Conservation (phyloP, 2,329 filamentous ascomycete genomes). For the Macrophomina pseudophaseolina region DNA sequence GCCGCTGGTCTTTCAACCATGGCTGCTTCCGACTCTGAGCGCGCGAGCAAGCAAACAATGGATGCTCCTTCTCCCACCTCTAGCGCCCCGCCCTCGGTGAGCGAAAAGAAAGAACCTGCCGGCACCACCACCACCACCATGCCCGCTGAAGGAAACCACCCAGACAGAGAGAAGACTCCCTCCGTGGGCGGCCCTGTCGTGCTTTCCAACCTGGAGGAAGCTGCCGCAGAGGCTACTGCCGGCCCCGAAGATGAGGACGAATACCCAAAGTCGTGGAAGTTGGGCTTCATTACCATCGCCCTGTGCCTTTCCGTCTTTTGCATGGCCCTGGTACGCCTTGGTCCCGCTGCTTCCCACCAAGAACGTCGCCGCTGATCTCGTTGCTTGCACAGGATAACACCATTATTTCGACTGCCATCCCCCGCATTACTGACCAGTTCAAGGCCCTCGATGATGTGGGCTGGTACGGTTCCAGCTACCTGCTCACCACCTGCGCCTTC, state of each 20-base stretch:
- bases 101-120: constrained; percentile 37
- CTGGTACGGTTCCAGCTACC: constrained; percentile 44
- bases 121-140: constrained; percentile 32
- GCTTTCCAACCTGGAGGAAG: constrained; percentile 25
- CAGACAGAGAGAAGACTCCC: constrained; percentile 11
- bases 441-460: constrained; percentile 31
- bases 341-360: neutral
- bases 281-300: constrained; percentile 36
- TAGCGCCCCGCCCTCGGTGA: constrained; percentile 29
- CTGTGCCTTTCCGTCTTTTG: constrained; percentile 37
- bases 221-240: constrained; percentile 29
- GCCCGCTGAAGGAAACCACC: constrained; percentile 30
- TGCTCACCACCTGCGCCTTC: constrained; percentile 49
- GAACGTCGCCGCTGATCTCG: constrained; percentile 13
- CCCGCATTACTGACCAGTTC: constrained; percentile 38
- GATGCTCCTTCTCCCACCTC: constrained; percentile 13
- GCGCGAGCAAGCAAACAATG: constrained; percentile 15
- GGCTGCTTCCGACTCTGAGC: neutral
- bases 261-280: constrained; percentile 41
- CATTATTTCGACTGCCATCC: constrained; percentile 40
- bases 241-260: constrained; percentile 36
- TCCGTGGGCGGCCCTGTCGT: constrained; percentile 24
- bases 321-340: constrained; percentile 33
- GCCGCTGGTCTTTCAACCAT: neutral
- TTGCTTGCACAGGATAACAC: constrained; percentile 28